Evolutionary conservation across 108 stramenopile species (phyloP), one percentile per base, ranked within the genome.

Genomic region (Skeletonema potamos): DNA sequence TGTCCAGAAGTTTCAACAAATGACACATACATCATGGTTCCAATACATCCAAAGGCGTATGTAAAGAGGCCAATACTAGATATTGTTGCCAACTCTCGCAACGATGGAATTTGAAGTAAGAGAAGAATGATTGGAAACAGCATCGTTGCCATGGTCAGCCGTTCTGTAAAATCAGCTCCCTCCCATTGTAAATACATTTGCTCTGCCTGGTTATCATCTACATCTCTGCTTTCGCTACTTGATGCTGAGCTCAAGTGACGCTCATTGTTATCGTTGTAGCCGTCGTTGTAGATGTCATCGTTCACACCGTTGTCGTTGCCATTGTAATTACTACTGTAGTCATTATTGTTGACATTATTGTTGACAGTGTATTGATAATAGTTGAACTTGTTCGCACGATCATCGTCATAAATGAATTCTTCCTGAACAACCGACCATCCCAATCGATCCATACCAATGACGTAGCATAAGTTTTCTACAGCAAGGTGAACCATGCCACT

Each of bases 401-500:
- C 27, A 54, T 54, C 29, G 1, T 46, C 60, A 8, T 70, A 56
- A n/a, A 46, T 62, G 1, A 51, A 54, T 28, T 71, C 70, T 27
- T 63, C 74, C 29, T 81, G 64, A 3, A 56, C 39, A 32, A 76
- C 73, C 0, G 76, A 81, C 70, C 62, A 79, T 6, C 78, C 78
- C 20, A 77, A 66, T 66, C 70, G 62, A 70, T 81, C 64, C 80
- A 75, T 76, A 0, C 80, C 80, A 57, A 58, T 76, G 10, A 81
- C 70, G 58, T 77, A 76, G 34, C 74, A 81, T 41, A 81, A 66
- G 37, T 81, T 81, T 64, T 77, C 76, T 10, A 77, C 64, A 44
- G 80, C 80, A 22, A 76, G 41, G 48, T 78, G 76, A 8, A 78
- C 39, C 66, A 82, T 73, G 27, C 81, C 81, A 12, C 64, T 61